Base-by-base conservation (phyloP, 169 alveolate genomes). In the Plasmodium inui region DNA sequence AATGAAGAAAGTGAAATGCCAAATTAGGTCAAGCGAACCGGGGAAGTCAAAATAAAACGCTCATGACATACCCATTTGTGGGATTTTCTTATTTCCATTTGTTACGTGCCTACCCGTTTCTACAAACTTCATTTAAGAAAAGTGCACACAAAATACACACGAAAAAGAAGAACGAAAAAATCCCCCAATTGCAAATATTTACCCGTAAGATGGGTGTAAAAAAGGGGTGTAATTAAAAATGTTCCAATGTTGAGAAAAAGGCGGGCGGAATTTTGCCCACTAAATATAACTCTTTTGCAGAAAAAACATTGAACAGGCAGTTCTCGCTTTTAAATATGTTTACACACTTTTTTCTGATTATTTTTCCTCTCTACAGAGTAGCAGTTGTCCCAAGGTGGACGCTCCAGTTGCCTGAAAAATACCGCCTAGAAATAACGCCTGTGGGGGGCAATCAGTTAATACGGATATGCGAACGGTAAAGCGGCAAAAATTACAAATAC, bases 261-360 rank as follows among this genome's bases (percentile, higher is more conserved):
- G 34, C 53, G 9, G 61, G 32, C 55, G 55, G 7, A n/a, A 37
- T 61, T 67, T 26, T 67, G 2, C 30, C 26, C 9, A 37, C n/a
- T 34, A 61, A 67, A 50, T 28, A 5, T 67, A 34, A 70, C 34
- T 70, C 28, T 70, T 26, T n/a, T 19, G 28, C 6, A 83, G 74
- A 83, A 50, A 84, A 84, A 84, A 50, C 84, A 84, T 84, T 74
- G 85, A 73, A 84, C 61, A 50, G 19, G 70, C 30, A 72, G 39
- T 41, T 84, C 50, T 30, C 57, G 12, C 37, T 73, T 84, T 72
- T 46, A 73, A 53, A 50, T 50, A 50, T 12, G 74, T 53, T 28
- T 57, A 30, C 41, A 55, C 30, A 22, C 7, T 55, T 30, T 14
- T 79, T 37, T 41, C 53, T 22, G 74, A 41, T 70, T 83, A 70